Evolutionary conservation across 2,329 filamentous ascomycete genomes (phyloP).

Genomic region (Madurella fahalii): DNA sequence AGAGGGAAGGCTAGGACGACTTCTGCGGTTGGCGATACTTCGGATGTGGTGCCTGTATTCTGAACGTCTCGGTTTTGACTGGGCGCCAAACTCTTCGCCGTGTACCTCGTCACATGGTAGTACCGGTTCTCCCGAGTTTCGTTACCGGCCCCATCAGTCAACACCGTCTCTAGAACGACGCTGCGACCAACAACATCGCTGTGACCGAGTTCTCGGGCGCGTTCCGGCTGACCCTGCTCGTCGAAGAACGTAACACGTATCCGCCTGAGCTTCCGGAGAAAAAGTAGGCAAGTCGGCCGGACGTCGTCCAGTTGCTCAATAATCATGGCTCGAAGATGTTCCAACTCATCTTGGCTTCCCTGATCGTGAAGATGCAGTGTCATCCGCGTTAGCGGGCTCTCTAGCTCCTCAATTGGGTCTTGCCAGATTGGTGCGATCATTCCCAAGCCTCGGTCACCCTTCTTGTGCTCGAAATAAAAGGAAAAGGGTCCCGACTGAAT

Average conservation of each 20-base stretch:
- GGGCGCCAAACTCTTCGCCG: background rate
- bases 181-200: background rate
- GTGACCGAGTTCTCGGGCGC: background rate
- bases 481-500: constrained; percentile 40
- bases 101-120: constrained; percentile 1
- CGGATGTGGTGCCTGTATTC: background rate
- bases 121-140: background rate
- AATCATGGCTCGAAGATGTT: constrained; percentile 25
- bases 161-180: background rate
- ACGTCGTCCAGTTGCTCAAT: constrained; percentile 34
- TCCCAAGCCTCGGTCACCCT: constrained; percentile 41
- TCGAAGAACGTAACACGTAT: constrained; percentile 22
- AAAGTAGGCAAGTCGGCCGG: constrained; percentile 36
- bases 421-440: constrained; percentile 45
- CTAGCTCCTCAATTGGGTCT: constrained; percentile 17
- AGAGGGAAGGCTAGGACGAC: background rate
- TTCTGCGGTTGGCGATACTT: background rate
- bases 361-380: constrained; percentile 35
- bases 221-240: background rate
- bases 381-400: constrained; percentile 30
- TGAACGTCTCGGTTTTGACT: background rate
- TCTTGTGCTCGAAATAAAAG: constrained; percentile 38
- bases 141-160: no score
- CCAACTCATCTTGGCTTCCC: constrained; percentile 15
- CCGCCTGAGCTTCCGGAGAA: constrained; percentile 35